Evolutionary conservation across 2,329 filamentous ascomycete genomes (phyloP).

Genomic region (Pseudocercospora eumusae): DNA sequence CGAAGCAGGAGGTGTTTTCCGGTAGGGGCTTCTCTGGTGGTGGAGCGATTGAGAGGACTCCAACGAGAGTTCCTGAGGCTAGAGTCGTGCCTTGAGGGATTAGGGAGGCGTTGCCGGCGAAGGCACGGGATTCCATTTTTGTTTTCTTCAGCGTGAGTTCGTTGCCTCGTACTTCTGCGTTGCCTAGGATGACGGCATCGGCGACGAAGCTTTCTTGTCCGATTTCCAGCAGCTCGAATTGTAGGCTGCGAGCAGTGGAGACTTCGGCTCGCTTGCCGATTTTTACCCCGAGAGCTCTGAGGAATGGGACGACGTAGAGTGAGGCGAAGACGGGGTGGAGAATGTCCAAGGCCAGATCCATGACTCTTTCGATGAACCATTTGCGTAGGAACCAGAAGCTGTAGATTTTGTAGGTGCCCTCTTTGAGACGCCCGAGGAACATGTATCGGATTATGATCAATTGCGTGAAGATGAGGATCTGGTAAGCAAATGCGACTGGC

Average conservation of each 20-base stretch:
- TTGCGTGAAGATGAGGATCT: conserved; percentile 28
- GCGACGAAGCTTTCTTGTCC: conserved; percentile 32
- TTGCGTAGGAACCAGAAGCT: conserved; percentile 29
- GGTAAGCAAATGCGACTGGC: conserved; percentile 29
- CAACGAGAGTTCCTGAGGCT: conserved; percentile 29
- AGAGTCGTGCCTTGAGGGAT: conserved; percentile 30
- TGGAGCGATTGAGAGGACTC: conserved; percentile 31
- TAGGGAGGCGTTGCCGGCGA: conserved; percentile 30
- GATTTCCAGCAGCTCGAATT: conserved; percentile 30
- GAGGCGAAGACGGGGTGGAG: conserved; percentile 32
- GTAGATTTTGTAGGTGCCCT: conserved; percentile 30
- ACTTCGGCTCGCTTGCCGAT: conserved; percentile 32
- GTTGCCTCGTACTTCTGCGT: conserved; percentile 26
- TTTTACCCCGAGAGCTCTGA: conserved; percentile 29
- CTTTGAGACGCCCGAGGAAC: conserved; percentile 24
- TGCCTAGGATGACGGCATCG: conserved; percentile 29
- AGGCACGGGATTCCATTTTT: conserved; percentile 28
- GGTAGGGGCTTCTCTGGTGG: conserved; percentile 23
- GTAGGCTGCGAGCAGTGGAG: conserved; percentile 29
- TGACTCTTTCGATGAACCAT: conserved; percentile 31
- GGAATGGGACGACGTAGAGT: conserved; percentile 33
- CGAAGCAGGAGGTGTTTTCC: conserved; percentile 30
- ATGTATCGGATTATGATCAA: conserved; percentile 26
- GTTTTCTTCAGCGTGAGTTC: conserved; percentile 31
- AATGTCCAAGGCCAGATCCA: conserved; percentile 32